phyloP scores from a whole-genome alignment of 2,329 filamentous ascomycete species.

The Exophiala lecanii-corni region DNA sequence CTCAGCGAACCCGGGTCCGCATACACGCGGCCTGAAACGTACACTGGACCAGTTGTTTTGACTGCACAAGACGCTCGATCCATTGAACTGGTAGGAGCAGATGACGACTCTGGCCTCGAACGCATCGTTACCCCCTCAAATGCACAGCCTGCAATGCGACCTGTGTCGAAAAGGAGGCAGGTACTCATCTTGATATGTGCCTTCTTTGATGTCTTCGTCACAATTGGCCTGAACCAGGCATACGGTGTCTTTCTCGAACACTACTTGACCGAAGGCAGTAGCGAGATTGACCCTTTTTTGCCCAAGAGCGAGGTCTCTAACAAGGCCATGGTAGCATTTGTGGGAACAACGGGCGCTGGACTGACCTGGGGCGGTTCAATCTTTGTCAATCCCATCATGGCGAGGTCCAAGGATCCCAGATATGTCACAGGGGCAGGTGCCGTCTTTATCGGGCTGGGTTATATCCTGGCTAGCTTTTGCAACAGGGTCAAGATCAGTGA shows the following conservation, averaged over 20 bases:
- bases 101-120: slow-evolving; percentile 13
- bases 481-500: slow-evolving; percentile 24
- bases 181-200: slow-evolving; percentile 40
- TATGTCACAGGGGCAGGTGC: slow-evolving; percentile 41
- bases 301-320: slow-evolving; percentile 31
- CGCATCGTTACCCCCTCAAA: slow-evolving; percentile 12
- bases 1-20: not conserved
- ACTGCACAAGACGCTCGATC: no score
- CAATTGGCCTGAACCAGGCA: slow-evolving; percentile 48
- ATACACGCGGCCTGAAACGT: not conserved
- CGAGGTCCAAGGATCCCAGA: slow-evolving; percentile 37
- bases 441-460: slow-evolving; percentile 39
- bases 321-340: slow-evolving; percentile 45
- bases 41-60: no score
- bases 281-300: slow-evolving; percentile 38
- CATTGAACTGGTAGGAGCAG: slow-evolving; percentile 9
- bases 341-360: slow-evolving; percentile 46
- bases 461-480: slow-evolving; percentile 38
- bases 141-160: slow-evolving; percentile 29
- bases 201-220: slow-evolving; percentile 44
- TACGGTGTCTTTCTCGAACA: slow-evolving; percentile 49
- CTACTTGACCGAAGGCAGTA: slow-evolving; percentile 36
- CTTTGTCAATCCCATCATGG: slow-evolving; percentile 46
- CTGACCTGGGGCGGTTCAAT: slow-evolving; percentile 50
- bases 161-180: slow-evolving; percentile 40